Conservation (phyloP, 768 basidiomycete species). For the Pulveroboletus sp. region DNA sequence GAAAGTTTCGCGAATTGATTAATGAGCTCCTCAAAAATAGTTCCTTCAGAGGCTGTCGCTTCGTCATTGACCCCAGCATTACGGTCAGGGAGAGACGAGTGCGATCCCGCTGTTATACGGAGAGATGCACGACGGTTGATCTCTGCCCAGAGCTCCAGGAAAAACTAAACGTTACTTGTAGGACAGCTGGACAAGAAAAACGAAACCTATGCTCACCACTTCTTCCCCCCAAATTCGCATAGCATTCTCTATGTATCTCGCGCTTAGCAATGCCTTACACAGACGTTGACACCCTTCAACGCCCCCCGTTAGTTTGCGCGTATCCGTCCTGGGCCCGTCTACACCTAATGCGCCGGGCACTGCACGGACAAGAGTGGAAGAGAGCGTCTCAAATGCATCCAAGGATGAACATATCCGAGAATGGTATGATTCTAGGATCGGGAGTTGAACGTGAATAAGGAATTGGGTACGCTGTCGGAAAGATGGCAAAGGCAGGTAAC, state of each 20-base stretch:
- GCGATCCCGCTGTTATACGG: slow-evolving; percentile 50
- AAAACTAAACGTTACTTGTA: slow-evolving; percentile 57
- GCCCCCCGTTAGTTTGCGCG: slow-evolving; percentile 72
- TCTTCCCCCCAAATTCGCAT: slow-evolving; percentile 91
- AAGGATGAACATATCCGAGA: slow-evolving; percentile 77
- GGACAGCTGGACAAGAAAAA: not conserved
- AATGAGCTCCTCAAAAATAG: slow-evolving; percentile 80
- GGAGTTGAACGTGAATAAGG: slow-evolving; percentile 81
- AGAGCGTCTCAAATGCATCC: slow-evolving; percentile 92
- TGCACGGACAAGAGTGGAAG: slow-evolving; percentile 81
- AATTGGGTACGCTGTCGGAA: slow-evolving; percentile 79
- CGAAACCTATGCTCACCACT: slow-evolving; percentile 49
- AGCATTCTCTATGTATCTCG: slow-evolving; percentile 64
- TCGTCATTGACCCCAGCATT: slow-evolving; percentile 11
- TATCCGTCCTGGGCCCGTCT: slow-evolving; percentile 41
- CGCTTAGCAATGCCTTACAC: slow-evolving; percentile 83
- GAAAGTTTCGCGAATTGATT: slow-evolving; percentile 58
- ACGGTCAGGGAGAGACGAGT: slow-evolving; percentile 50
- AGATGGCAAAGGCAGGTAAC: slow-evolving; percentile 84
- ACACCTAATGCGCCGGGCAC: slow-evolving; percentile 89
- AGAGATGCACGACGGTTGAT: slow-evolving; percentile 61
- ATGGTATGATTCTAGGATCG: slow-evolving; percentile 76
- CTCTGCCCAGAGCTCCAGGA: slow-evolving; percentile 86
- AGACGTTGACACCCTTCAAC: slow-evolving; percentile 80
- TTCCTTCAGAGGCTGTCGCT: slow-evolving; percentile 47